Evolutionary conservation across 2,329 filamentous ascomycete species (phyloP).

Genomic region (Hypomyces perniciosus): DNA sequence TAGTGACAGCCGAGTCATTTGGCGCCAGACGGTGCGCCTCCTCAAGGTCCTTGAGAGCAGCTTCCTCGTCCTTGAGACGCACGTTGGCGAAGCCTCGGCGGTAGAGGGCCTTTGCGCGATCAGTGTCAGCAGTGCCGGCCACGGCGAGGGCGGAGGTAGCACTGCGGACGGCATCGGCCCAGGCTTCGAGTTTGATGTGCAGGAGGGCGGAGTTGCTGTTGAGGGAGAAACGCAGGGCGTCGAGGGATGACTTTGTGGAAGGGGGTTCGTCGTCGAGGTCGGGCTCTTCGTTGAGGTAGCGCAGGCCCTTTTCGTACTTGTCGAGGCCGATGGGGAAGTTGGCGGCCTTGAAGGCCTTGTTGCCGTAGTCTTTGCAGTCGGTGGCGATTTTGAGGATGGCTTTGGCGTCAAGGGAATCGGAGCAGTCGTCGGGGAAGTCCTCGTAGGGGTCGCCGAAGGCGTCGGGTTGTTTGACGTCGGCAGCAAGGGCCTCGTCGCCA

Average conservation of each 20-base stretch:
- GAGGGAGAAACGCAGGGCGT: slow-evolving; percentile 72
- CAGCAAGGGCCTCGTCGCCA: slow-evolving; percentile 60
- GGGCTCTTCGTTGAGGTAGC: slow-evolving; percentile 83
- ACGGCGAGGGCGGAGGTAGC: slow-evolving; percentile 70
- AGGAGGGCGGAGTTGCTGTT: slow-evolving; percentile 86
- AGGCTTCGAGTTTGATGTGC: slow-evolving; percentile 71
- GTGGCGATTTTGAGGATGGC: slow-evolving; percentile 72
- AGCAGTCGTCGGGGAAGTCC: slow-evolving; percentile 87
- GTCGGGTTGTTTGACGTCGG: slow-evolving; percentile 66
- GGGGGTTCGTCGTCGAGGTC: slow-evolving; percentile 65
- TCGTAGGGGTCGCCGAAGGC: slow-evolving; percentile 85
- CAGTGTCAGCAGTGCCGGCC: slow-evolving; percentile 59
- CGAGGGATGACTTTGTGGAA: slow-evolving; percentile 61
- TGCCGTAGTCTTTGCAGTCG: slow-evolving; percentile 87
- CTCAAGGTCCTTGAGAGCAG: slow-evolving; percentile 67
- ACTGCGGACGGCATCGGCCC: slow-evolving; percentile 61
- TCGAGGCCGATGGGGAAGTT: slow-evolving; percentile 66
- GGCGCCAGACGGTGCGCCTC: slow-evolving; percentile 71
- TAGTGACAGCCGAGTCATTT: slow-evolving; percentile 65
- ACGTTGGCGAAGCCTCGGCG: slow-evolving; percentile 71
- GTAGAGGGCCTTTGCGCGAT: slow-evolving; percentile 86
- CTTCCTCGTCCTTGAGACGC: slow-evolving; percentile 77
- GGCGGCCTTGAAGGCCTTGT: slow-evolving; percentile 80
- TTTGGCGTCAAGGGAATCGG: slow-evolving; percentile 55
- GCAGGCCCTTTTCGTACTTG: slow-evolving; percentile 91